Evolutionary conservation across 1,284 basidiomycete species (phyloP).

Genomic region (Tausonia pullulans): DNA sequence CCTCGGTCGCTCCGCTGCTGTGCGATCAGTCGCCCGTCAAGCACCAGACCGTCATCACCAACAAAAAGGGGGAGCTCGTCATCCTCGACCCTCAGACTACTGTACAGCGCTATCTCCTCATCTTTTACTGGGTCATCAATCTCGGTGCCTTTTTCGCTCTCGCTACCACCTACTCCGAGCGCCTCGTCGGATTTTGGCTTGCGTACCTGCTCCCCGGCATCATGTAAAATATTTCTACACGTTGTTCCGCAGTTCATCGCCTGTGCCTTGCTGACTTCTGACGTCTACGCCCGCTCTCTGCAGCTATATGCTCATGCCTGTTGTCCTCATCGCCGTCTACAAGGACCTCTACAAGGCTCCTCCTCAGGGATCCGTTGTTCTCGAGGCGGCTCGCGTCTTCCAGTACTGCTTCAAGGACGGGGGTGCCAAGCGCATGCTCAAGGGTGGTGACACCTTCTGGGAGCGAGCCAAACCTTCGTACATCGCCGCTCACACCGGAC

Average conservation of each 20-base stretch:
- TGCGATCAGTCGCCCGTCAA: slow-evolving; percentile 34
- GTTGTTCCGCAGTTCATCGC: not conserved
- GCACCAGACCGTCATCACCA: slow-evolving; percentile 24
- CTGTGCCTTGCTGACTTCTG: not conserved
- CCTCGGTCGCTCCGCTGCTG: slow-evolving; percentile 31
- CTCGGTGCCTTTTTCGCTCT: slow-evolving; percentile 24
- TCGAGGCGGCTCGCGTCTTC: not conserved
- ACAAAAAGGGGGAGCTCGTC: slow-evolving; percentile 30
- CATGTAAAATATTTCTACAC: slow-evolving; percentile 23
- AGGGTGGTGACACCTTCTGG: not conserved
- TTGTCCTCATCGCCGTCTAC: slow-evolving; percentile 3
- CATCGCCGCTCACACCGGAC: not conserved
- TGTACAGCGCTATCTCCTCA: slow-evolving; percentile 28
- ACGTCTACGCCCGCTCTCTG: not conserved
- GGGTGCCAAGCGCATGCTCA: too few species aligned
- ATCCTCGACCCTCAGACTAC: slow-evolving; percentile 33
- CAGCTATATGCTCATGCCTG: too few species aligned
- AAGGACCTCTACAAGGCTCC: slow-evolving; percentile 1
- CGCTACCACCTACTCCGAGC: slow-evolving; percentile 29
- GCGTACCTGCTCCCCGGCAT: slow-evolving; percentile 39
- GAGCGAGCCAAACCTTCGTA: not conserved
- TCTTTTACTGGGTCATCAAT: slow-evolving; percentile 33
- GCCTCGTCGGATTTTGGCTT: slow-evolving; percentile 36
- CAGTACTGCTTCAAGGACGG: too few species aligned
- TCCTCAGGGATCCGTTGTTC: slow-evolving; percentile 8